A percentile compares a stretch with the other conserved stretches of the same genome.
Evolutionary conservation across 768 basidiomycete species (phyloP).

Genomic region (Xanthoconium stramineum): DNA sequence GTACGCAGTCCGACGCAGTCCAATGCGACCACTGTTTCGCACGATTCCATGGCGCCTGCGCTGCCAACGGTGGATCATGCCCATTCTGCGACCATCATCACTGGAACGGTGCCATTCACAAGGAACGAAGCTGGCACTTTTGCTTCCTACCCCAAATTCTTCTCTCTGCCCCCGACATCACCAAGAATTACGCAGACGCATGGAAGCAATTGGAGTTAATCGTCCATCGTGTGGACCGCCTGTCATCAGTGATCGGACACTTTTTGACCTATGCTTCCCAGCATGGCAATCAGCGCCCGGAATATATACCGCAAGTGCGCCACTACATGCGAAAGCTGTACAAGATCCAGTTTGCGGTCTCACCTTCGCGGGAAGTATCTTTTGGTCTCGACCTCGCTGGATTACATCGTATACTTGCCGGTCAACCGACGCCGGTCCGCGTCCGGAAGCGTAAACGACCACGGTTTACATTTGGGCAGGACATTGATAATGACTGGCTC

Average conservation of each 20-base stretch:
- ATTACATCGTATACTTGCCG: constrained; percentile 76
- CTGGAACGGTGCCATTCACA: constrained; percentile 84
- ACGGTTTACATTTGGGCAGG: constrained; percentile 71
- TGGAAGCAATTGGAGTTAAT: constrained; percentile 80
- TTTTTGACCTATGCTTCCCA: constrained; percentile 73
- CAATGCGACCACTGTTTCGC: constrained; percentile 90
- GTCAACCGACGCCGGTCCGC: constrained; percentile 49
- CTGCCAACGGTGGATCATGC: constrained; percentile 85
- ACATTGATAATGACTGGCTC: constrained; percentile 66
- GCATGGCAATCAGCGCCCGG: constrained; percentile 66
- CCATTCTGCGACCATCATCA: constrained; percentile 91
- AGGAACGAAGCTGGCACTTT: constrained; percentile 81
- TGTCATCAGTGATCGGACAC: constrained; percentile 72
- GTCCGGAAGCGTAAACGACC: constrained; percentile 58
- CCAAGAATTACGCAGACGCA: constrained; percentile 73
- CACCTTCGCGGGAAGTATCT: constrained; percentile 74
- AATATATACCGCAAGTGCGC: constrained; percentile 78
- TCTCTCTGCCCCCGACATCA: constrained; percentile 70
- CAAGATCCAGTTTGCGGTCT: constrained; percentile 87
- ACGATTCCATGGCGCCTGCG: constrained; percentile 81
- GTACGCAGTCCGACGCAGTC: constrained; percentile 75
- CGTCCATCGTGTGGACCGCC: constrained; percentile 73
- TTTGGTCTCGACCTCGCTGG: constrained; percentile 82
- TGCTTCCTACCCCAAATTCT: constrained; percentile 73
- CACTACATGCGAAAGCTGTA: constrained; percentile 91